Evolutionary conservation across 225 moss, liverwort and hornwort species (phyloP).

Genomic region (Lunularia cruciata): DNA sequence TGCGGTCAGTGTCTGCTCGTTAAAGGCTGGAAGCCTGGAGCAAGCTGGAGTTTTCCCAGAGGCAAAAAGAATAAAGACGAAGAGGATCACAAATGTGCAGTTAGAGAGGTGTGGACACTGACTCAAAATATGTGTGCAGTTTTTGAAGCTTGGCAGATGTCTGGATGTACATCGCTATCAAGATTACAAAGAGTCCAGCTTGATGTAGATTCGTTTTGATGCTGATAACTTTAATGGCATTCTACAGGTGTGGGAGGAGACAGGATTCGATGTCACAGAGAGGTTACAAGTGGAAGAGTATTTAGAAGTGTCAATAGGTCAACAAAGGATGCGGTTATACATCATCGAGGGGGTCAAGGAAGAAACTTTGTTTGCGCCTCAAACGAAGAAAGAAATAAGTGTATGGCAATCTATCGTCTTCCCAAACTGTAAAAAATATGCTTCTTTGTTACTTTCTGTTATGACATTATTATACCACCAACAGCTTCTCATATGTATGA

Average conservation of each 20-base stretch:
- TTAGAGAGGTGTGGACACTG: conserved; percentile 55
- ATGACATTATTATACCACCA: too few species aligned
- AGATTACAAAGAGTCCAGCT: not conserved
- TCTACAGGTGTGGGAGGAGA: conserved; percentile 73
- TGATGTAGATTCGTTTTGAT: not conserved
- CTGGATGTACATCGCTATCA: not conserved
- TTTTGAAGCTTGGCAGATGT: not conserved
- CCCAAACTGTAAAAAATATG: too few species aligned
- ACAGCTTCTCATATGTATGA: too few species aligned
- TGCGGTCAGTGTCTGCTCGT: conserved; percentile 68
- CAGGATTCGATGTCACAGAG: conserved; percentile 63
- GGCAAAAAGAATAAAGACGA: conserved; percentile 99
- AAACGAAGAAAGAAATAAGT: conserved; percentile 98
- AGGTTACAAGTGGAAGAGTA: conserved; percentile 59
- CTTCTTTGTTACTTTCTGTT: too few species aligned
- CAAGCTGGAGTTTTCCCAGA: conserved; percentile 97
- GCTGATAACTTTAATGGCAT: not conserved
- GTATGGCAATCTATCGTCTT: too few species aligned
- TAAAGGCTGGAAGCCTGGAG: conserved; percentile 98
- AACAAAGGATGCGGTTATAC: conserved; percentile 89
- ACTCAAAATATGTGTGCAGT: not conserved
- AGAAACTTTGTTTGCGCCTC: conserved; percentile 72
- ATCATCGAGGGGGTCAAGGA: conserved; percentile 81
- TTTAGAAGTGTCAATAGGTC: conserved; percentile 72
- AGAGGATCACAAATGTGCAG: conserved; percentile 74